phyloP scores from a whole-genome alignment of 2,329 filamentous ascomycete genomes.

The Cladophialophora bantiana region DNA sequence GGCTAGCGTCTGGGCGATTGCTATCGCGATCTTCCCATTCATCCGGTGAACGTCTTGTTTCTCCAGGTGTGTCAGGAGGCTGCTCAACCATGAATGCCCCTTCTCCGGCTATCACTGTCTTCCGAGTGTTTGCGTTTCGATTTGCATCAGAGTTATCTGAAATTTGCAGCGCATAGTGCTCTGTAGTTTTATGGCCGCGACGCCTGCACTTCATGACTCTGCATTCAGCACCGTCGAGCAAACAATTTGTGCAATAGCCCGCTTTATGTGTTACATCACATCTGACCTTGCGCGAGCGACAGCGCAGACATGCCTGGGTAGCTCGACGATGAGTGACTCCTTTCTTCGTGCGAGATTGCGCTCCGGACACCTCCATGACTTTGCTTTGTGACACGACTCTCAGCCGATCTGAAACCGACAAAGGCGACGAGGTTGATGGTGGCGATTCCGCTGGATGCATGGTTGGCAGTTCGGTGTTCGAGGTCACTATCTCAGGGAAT shows the following conservation, averaged over 20 bases:
- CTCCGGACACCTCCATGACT: background rate
- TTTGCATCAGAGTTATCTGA: background rate
- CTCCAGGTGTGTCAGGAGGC: background rate
- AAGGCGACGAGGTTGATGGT: background rate
- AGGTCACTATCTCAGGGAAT: background rate
- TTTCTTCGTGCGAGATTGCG: background rate
- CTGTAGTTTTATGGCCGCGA: background rate
- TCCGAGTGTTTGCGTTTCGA: background rate
- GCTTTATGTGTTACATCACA: slow-evolving; percentile 10
- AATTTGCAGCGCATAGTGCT: background rate
- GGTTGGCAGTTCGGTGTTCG: background rate
- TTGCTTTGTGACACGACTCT: background rate
- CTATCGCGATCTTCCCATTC: slow-evolving; percentile 3
- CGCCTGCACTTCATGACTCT: slow-evolving; percentile 6
- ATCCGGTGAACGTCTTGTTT: background rate
- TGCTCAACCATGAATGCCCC: background rate
- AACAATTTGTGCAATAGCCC: slow-evolving; percentile 11
- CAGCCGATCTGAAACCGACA: background rate
- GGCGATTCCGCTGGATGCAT: background rate
- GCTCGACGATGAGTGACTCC: slow-evolving; percentile 1
- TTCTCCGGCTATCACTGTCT: background rate
- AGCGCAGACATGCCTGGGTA: slow-evolving; percentile 7
- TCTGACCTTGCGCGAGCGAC: slow-evolving; percentile 13
- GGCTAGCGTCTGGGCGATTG: background rate
- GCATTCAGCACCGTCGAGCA: slow-evolving; percentile 1